Conservation (phyloP, 495 filamentous ascomycete species). For the Aspergillus ellipticus region DNA sequence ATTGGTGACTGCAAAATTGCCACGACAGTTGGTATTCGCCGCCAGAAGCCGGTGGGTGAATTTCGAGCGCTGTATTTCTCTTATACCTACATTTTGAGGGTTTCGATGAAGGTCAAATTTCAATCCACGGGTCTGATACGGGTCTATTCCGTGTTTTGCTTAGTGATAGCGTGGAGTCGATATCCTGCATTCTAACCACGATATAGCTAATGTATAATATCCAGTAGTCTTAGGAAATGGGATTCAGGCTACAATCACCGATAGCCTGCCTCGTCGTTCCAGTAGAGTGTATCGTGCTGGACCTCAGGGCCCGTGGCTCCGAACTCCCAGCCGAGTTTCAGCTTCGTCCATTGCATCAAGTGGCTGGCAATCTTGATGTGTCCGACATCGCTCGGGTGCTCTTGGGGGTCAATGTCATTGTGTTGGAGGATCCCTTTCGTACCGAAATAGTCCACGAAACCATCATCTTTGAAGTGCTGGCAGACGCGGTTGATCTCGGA, state of each 20-base stretch:
- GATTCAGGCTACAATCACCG: too few relatives aligned
- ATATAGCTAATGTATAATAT: too few relatives aligned
- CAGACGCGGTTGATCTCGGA: constrained; percentile 53
- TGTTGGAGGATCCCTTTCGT: constrained; percentile 65
- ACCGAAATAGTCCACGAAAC: constrained; percentile 67
- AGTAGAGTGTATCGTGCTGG: constrained; percentile 58
- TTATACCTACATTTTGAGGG: background rate
- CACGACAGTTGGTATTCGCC: too few relatives aligned
- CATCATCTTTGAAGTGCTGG: constrained; percentile 51
- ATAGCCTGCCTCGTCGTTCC: constrained; percentile 55
- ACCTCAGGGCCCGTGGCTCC: constrained; percentile 58
- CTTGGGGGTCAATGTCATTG: constrained; percentile 62
- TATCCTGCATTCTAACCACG: constrained; percentile 8
- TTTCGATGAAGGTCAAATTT: too few relatives aligned
- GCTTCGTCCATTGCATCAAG: constrained; percentile 52
- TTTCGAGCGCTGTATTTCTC: background rate
- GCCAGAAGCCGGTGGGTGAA: background rate
- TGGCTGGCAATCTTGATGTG: constrained; percentile 67
- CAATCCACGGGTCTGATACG: background rate
- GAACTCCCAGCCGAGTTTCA: constrained; percentile 58
- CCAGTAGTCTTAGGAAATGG: too few relatives aligned
- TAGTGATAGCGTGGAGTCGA: background rate
- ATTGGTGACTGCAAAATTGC: too few relatives aligned
- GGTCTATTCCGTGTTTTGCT: background rate
- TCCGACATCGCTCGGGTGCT: constrained; percentile 64